Base-by-base conservation (phyloP, 176 grass and related monocot genomes). In the Oryza meyeriana region DNA sequence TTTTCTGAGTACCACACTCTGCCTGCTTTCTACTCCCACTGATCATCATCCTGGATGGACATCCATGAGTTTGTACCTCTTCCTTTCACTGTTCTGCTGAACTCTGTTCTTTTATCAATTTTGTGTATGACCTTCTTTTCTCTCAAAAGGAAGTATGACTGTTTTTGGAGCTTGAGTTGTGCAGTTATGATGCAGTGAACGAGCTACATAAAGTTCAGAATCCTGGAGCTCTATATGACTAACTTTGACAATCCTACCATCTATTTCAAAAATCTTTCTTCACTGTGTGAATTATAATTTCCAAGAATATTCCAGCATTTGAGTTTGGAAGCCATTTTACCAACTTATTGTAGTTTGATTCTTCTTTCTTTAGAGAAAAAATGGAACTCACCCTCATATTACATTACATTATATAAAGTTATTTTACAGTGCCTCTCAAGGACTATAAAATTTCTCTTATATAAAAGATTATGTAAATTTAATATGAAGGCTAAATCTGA, bases 21-120 rank as follows among this genome's bases (percentile, higher is more conserved):
- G 1, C 25, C 25, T 18, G 10, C 30, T 58, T 52, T 42, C 63
- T 61, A 70, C 42, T 79, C 70, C 5, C 1, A 65, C 25, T 42
- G 34, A 42, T 28, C 36, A 20, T 52, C 14, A 52, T 2, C 17
- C 48, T 27, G 28, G 41, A 64, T 78, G 67, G 59, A 59, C 62
- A 44, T 73, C 31, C 2, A 83, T 73, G 26, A 79, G 80, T 88
- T 83, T 83, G 80, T 73, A 17, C 65, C 34, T 40, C 50, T 87
- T 55, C 8, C 14, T 36, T 29, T 34, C 33, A 22, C 22, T 12
- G 12, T 35, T 31, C 36, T 81, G 68, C 32, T 75, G 26, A 68
- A 28, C 28, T 75, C 2, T 72, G 29, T 17, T 78, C 31, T 27
- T 55, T 64, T 42, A 26, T 72, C 17, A 11, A 24, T 79, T 57